Base-by-base conservation (phyloP, 805 yeast genomes). In the Candida broadrunensis region DNA sequence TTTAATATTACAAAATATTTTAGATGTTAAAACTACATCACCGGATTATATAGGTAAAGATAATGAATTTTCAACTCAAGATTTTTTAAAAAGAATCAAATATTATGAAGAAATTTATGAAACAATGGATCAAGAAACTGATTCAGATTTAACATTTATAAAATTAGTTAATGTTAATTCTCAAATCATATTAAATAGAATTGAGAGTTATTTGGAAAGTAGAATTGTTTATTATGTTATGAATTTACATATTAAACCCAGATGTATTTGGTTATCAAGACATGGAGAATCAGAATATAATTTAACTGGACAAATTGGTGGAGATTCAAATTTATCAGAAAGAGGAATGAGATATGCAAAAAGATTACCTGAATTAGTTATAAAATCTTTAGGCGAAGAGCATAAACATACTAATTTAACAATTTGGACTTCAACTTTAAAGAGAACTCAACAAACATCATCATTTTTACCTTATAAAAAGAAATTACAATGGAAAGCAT, bases 221-320 rank as follows among this genome's bases (percentile, higher is more conserved):
- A 78, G 97, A 54, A 89, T 93, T 47, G 97, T 90, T 15, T 93
- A 89, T 64, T 93, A 89, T 59, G 88, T 93, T 32, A 90, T 93
- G 97, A 93, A 93, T 57, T 70, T 93, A 51, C 97, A 90, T 61
- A 86, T 89, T 52, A 87, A 88, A 59, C 96, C 97, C 20, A 77
- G 98, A 47, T 78, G 84, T 48, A 89, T 93, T 46, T 93, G 96
- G 91, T 73, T 93, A 36, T 87, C 96, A 36, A 79, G 99, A 52
- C 99, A 93, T 56, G 99, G 99, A 20, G 99, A 93, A 65, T 85
- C 95, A 2, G 82, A 81, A 58, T 93, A 83, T 67, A 93, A 93
- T 61, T 73, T 93, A 43, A 89, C 89, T 37, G 97, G 97, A 23
- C 88, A 88, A 62, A 87, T 93, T 48, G 99, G 99, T 25, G 99